Base-by-base conservation (phyloP, 768 basidiomycete genomes). In the Tricholoma sp. region DNA sequence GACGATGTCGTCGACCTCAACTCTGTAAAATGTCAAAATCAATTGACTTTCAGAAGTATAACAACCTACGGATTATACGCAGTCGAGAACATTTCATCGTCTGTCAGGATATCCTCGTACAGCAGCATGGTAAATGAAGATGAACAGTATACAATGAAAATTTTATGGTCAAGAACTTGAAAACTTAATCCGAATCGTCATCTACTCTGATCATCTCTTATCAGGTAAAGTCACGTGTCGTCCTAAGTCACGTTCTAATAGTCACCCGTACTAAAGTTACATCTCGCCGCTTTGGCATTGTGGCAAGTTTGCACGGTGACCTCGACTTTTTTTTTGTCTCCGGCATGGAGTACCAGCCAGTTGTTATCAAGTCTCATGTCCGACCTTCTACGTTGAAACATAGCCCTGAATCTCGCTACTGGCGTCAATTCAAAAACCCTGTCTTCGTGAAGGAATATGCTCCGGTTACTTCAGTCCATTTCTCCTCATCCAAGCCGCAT, bases 371-470 rank as follows among this genome's bases (percentile, higher is more conserved):
- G 66, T 68, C 84, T 13, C 80, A 85, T 56, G 79, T 81, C 24
- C 77, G 76, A 17, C 73, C 72, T n/a, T 67, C 82, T 7, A 66
- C 75, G 31, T 72, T 81, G 7, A 86, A 81, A 63, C 88, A 86
- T 61, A 82, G 76, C 53, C 67, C 86, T 48, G 92, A 94, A 70
- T 89, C 89, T 2, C 77, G 88, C 61, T 84, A 90, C 70, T 94
- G 92, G 92, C 81, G 91, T 47, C 85, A 88, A 64, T 94, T 89
- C 73, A 91, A 86, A 62, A 80, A 89, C 57, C 92, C 92, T 3
- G 89, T 98, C 1, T 99, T 98, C 70, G 82, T 98, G 69, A 98
- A 97, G 73, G 93, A 98, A 76, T 96, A 96, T 68, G 93, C 94
- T 0, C 94, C 95, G 13, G 86, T 99, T 62, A 98, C 96, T 53